A percentile compares a stretch with the other conserved stretches of the same genome.
Conservation (phyloP, 2,329 filamentous ascomycete genomes). For the Aspergillus clavatus region DNA sequence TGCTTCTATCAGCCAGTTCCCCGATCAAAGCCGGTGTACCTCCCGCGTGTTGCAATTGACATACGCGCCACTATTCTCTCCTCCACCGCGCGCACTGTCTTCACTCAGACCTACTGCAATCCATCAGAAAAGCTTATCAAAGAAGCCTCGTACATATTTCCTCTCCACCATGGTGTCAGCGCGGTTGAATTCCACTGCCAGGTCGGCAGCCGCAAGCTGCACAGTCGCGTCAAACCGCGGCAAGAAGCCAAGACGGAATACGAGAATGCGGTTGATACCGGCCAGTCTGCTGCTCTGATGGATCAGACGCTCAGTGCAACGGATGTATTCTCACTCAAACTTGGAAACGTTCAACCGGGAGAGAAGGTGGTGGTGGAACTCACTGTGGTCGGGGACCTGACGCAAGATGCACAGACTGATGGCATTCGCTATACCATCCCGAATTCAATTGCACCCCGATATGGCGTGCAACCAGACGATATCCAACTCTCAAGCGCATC, state of each 20-base stretch:
- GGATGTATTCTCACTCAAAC: constrained; percentile 63
- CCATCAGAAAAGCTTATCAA: constrained; percentile 44
- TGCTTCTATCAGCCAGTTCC: constrained; percentile 4
- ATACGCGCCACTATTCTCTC: constrained; percentile 59
- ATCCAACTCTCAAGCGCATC: not conserved
- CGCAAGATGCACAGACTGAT: constrained; percentile 65
- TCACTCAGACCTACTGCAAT: constrained; percentile 60
- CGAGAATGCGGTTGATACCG: constrained; percentile 52
- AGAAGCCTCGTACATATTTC: constrained; percentile 63
- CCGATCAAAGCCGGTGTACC: constrained; percentile 37
- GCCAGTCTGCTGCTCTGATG: constrained; percentile 61
- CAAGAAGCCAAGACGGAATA: constrained; percentile 58
- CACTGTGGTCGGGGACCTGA: constrained; percentile 64
- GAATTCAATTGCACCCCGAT: constrained; percentile 62
- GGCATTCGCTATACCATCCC: constrained; percentile 66
- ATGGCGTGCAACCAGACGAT: constrained; percentile 41
- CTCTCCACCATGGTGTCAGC: constrained; percentile 66
- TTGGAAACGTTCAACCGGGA: constrained; percentile 62
- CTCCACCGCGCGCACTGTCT: constrained; percentile 47
- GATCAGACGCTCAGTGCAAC: constrained; percentile 56
- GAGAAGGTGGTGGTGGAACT: constrained; percentile 57
- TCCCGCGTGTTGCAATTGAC: constrained; percentile 56
- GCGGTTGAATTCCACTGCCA: constrained; percentile 64
- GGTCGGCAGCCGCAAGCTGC: constrained; percentile 52
- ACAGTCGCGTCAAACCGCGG: constrained; percentile 63